Conservation (phyloP, 2,329 filamentous ascomycete genomes). For the Exutisphaerella laricina region DNA sequence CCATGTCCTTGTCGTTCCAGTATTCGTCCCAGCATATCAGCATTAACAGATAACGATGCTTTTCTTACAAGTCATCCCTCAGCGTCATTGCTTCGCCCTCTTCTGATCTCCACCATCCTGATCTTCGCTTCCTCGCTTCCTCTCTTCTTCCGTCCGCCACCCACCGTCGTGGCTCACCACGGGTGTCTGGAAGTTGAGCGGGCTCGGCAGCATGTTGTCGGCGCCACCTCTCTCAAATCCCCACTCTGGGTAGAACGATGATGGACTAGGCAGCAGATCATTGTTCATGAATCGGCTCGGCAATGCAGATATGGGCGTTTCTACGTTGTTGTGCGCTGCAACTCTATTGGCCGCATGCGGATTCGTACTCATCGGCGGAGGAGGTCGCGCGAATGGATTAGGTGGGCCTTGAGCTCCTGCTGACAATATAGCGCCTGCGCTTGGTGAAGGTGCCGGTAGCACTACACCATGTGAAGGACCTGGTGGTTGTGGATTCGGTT, state of each 20-base stretch:
- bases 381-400: slow-evolving; percentile 89
- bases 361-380: slow-evolving; percentile 60
- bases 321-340: slow-evolving; percentile 45
- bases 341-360: slow-evolving; percentile 33
- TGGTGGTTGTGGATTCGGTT: slow-evolving; percentile 32
- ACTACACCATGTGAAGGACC: slow-evolving; percentile 54
- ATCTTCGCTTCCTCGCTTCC: slow-evolving; percentile 25
- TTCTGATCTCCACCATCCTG: slow-evolving; percentile 23
- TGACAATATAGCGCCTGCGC: slow-evolving; percentile 75
- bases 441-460: slow-evolving; percentile 87
- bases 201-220: slow-evolving; percentile 79
- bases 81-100: slow-evolving; percentile 16
- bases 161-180: slow-evolving; percentile 40
- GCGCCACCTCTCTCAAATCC: slow-evolving; percentile 56
- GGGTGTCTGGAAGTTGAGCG: slow-evolving; percentile 87
- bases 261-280: slow-evolving; percentile 83
- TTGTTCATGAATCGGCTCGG: slow-evolving; percentile 86
- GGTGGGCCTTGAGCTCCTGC: slow-evolving; percentile 88
- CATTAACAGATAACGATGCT: too few species aligned
- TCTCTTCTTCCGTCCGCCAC: slow-evolving; percentile 37
- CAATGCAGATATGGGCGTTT: slow-evolving; percentile 89
- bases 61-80: neutral
- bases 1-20: too few species aligned
- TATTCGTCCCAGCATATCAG: too few species aligned
- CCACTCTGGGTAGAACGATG: slow-evolving; percentile 90